phyloP scores from a whole-genome alignment of 768 basidiomycete species.

The Leucocoprinus birnbaumii region DNA sequence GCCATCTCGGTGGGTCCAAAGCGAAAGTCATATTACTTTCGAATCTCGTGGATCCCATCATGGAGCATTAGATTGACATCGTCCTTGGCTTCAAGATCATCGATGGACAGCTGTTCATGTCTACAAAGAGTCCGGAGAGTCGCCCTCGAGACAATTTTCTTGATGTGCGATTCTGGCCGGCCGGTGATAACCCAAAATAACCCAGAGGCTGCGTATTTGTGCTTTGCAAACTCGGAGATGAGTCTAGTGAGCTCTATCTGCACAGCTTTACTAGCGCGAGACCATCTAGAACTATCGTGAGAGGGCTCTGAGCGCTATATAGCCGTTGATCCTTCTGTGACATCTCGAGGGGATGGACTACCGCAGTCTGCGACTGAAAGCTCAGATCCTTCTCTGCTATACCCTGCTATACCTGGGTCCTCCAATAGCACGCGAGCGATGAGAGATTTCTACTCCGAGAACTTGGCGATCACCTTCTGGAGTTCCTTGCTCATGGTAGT shows the following conservation, averaged over 20 bases:
- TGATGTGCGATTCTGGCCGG: neutral
- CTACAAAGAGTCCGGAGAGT: no score
- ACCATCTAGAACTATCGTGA: neutral
- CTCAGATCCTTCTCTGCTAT: neutral
- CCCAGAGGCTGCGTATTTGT: neutral
- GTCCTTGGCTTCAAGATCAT: neutral
- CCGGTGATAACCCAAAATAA: constrained; percentile 1
- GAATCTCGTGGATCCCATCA: neutral
- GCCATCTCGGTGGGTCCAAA: neutral
- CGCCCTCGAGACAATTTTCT: neutral
- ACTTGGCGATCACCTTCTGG: neutral
- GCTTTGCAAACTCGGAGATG: neutral
- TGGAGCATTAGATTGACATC: neutral
- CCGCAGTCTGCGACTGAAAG: neutral
- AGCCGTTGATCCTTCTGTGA: neutral
- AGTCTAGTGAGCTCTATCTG: neutral
- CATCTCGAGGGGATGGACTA: neutral
- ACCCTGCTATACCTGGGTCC: neutral
- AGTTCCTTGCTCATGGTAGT: neutral
- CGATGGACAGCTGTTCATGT: neutral
- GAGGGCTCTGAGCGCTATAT: neutral
- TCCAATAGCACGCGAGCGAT: neutral
- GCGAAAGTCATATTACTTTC: neutral
- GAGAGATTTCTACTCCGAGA: neutral
- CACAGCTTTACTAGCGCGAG: neutral